Evolutionary conservation across 257 asterid species (phyloP), one percentile per base, ranked within the genome.

Genomic region (Echium plantagineum): DNA sequence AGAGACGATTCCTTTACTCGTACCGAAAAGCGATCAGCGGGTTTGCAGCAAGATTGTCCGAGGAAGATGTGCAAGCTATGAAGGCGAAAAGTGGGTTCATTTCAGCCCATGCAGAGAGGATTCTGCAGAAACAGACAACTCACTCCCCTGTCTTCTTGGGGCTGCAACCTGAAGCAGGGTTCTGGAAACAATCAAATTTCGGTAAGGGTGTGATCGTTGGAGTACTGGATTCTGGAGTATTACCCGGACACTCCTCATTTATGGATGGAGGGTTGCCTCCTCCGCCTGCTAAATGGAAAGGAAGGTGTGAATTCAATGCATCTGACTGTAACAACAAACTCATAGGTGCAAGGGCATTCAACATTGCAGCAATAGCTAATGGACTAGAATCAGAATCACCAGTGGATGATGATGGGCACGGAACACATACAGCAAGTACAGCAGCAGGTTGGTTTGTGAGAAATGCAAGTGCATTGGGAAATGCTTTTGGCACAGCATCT

Each of bases 341-440:
- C 32, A 55, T 55, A 9, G 59, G 59, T 9, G 59, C 59, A 21
- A 55, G 59, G n/a, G 13, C 35, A 7, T 24, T 55, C 59, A 24
- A 21, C 17, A 9, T 8, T 35, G 32, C 32, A 28, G 32, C 5
- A 28, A 28, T 28, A 6, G 32, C 32, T 28, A 28, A 28, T 28
- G 32, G 32, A 3, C 32, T 3, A 6, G 17, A n/a, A 17, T 7
- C 21, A 0, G 56, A 52, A 17, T 5, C 75, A 15, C 67, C 75
- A 17, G 13, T 66, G 22, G 75, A 65, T 49, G 20, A 1, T 5
- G 28, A 35, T 7, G 71, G 75, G 56, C 71, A 71, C 26, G 75
- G 75, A 4, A 72, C 73, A 13, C 77, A 72, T 30, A 57, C 68
- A 7, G 71, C 77, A 28, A 68, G 73, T 65, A 72, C 73, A 3